phyloP scores from a whole-genome alignment of 257 asterid genomes.

The Petrea volubilis region DNA sequence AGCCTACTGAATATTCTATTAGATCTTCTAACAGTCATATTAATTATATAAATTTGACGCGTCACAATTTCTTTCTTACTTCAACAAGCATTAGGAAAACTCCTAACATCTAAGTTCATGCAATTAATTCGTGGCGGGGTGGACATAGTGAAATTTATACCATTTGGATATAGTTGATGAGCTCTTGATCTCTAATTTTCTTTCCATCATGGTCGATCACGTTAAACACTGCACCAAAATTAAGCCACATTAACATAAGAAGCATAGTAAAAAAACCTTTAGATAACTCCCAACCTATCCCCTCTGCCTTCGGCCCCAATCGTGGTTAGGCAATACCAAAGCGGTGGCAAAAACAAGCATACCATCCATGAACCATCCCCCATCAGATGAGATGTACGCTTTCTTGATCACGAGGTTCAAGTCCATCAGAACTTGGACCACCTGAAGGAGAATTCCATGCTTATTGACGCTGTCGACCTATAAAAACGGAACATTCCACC shows the following conservation, averaged over 20 bases:
- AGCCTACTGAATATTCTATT: no score
- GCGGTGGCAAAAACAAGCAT: constrained; percentile 15
- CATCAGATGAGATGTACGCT: constrained; percentile 84
- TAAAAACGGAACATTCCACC: constrained; percentile 7
- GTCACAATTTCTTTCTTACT: neutral
- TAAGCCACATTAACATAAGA: neutral
- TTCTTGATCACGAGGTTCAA: constrained; percentile 72
- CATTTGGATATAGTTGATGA: constrained; percentile 61
- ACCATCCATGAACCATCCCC: constrained; percentile 94
- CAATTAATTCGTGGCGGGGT: neutral
- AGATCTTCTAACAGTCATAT: no score
- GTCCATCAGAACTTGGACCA: constrained; percentile 79
- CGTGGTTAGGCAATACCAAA: constrained; percentile 2
- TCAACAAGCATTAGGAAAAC: neutral
- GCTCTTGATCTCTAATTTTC: constrained; percentile 58
- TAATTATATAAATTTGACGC: no score
- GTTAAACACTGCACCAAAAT: constrained; percentile 54
- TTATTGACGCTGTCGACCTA: constrained; percentile 79
- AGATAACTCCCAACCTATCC: neutral
- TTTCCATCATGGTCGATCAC: constrained; percentile 61
- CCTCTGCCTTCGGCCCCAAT: neutral
- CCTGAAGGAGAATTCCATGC: constrained; percentile 74
- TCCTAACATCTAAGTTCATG: neutral
- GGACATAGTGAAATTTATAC: constrained; percentile 32
- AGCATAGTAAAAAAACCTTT: constrained; percentile 10